These are phyloP conservation scores for Lactifluus volemus DNA, from an alignment of 768 basidiomycete species.

Conservation along the genomic window DNA sequence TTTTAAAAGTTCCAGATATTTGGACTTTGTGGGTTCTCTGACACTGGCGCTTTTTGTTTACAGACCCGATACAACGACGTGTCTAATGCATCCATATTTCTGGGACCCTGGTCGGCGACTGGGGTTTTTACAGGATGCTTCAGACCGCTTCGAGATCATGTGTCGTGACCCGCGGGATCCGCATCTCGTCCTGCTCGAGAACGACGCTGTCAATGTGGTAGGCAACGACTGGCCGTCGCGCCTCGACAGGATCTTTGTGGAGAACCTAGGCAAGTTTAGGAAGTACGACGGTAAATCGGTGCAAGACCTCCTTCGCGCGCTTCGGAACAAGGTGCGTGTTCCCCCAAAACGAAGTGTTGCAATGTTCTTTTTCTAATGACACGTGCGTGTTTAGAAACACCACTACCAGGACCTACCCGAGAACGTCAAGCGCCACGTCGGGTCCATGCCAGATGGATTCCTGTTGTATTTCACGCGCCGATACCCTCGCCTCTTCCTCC, in stretches of 20 bases:
- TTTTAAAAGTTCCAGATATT: no score
- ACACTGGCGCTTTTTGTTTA: not conserved
- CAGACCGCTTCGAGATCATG: slow-evolving; percentile 98
- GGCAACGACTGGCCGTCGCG: slow-evolving; percentile 86
- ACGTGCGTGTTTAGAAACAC: slow-evolving; percentile 58
- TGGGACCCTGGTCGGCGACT: slow-evolving; percentile 85
- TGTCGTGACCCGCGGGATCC: slow-evolving; percentile 82
- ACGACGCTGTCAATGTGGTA: slow-evolving; percentile 57
- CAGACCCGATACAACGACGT: slow-evolving; percentile 82
- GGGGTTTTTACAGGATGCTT: slow-evolving; percentile 94
- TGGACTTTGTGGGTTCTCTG: not conserved
- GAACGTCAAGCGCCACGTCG: slow-evolving; percentile 79
- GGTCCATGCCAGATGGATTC: slow-evolving; percentile 89
- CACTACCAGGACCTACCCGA: slow-evolving; percentile 97
- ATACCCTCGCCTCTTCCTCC: slow-evolving; percentile 87
- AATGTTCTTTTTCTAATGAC: not conserved
- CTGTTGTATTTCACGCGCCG: slow-evolving; percentile 86
- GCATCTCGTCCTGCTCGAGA: slow-evolving; percentile 67
- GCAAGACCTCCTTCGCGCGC: slow-evolving; percentile 84
- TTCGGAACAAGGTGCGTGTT: slow-evolving; percentile 82
- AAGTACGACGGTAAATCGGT: slow-evolving; percentile 92
- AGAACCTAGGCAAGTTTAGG: slow-evolving; percentile 93
- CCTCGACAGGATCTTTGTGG: slow-evolving; percentile 84
- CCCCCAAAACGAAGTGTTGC: not conserved
- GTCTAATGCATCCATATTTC: slow-evolving; percentile 91